phyloP scores from a whole-genome alignment of 2,329 filamentous ascomycete species.

The Aspergillus luchuensis region DNA sequence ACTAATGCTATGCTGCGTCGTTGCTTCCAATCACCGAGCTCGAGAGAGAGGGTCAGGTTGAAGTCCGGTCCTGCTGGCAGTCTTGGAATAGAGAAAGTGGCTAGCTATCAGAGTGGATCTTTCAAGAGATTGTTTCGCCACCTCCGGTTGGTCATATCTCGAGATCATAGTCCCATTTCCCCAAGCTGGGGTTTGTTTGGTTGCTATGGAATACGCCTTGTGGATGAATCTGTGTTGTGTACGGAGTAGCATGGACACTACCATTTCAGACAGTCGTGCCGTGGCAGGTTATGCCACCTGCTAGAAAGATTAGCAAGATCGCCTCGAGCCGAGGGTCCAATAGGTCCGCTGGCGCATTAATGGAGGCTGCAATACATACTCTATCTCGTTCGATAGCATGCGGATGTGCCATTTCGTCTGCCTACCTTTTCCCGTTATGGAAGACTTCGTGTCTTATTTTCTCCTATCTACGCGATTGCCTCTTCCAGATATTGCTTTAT shows the following conservation, averaged over 20 bases:
- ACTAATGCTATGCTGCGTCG: conserved; percentile 23
- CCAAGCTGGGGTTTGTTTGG: background rate
- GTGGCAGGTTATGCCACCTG: background rate
- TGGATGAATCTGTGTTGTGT: background rate
- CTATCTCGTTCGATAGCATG: conserved; percentile 4
- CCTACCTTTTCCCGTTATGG: background rate
- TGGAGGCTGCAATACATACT: conserved; percentile 1
- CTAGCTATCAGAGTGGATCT: background rate
- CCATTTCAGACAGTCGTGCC: background rate
- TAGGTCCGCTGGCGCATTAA: background rate
- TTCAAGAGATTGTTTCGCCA: background rate
- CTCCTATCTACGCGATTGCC: conserved; percentile 6
- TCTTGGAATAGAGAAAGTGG: background rate
- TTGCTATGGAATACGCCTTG: background rate
- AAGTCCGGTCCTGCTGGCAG: background rate
- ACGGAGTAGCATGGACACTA: background rate
- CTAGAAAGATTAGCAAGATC: background rate
- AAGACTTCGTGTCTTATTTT: conserved; percentile 2
- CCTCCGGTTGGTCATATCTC: background rate
- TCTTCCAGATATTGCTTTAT: background rate
- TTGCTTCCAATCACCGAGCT: conserved; percentile 5
- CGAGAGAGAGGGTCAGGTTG: background rate
- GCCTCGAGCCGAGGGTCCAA: background rate
- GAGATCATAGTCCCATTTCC: background rate
- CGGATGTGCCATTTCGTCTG: background rate